Evolutionary conservation across 768 basidiomycete genomes (phyloP), one percentile per base, ranked within the genome.

Genomic region (Hypholoma sublateritium): DNA sequence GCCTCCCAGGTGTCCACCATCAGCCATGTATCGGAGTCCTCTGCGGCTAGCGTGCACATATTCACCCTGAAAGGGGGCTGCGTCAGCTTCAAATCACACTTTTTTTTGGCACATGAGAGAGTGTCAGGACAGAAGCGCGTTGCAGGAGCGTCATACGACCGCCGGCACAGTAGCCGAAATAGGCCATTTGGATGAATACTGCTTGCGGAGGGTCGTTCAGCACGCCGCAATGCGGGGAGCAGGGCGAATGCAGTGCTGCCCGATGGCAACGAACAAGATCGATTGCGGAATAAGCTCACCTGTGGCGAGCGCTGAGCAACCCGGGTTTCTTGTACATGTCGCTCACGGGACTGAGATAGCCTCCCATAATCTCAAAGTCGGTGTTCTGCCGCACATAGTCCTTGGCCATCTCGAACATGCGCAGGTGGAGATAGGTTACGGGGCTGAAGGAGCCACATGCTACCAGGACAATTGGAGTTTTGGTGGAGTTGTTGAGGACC

Each of bases 391-490:
- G 86, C 52, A 91, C 85, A 67, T 94, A 95, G 78, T 98, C 97
- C 74, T 89, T 91, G 55, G 96, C 97, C 97, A 99, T 98, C 71
- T 98, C 97, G 74, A 98, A 99, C 95, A 99, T 98, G 63, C 97
- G 91, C 59, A 98, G 84, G 68, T 97, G 95, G 50, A 96, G 89
- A 68, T 95, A 96, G n/a, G 95, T 97, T 60, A 97, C 90, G 11
- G 96, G 96, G 65, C 93, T 95, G 84, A 98, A 98, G 54, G 93
- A 96, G 25, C 96, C 97, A 68, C 97, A 99, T 45, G 94, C 97
- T 58, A 99, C 93, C 60, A 97, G 87, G 54, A 95, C 91, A 63
- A 97, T 75, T n/a, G 94, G 96, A 7, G 87, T 87, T 74, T 89
- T 92, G 19, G 72, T 74, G 7, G 85, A 68, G 67, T 89, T 81